These are phyloP conservation scores for Cubamyces lactineus DNA, from an alignment of 768 basidiomycete species.

Conservation along the genomic window DNA sequence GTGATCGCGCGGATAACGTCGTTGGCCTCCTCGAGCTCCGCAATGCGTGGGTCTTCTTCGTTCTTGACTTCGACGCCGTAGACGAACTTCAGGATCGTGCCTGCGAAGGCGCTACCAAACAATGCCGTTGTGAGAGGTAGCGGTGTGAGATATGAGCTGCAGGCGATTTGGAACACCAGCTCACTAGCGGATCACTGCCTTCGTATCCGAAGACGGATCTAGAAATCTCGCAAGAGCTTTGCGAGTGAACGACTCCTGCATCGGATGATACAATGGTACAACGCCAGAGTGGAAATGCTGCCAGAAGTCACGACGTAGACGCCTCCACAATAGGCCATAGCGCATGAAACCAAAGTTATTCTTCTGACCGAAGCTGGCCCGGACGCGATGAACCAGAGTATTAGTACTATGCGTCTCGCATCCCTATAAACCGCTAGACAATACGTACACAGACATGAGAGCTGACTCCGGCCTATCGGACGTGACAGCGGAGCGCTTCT, in stretches of 20 bases:
- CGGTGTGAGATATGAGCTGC: too few species aligned
- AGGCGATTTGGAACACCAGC: not conserved
- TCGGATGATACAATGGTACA: not conserved
- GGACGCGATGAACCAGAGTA: not conserved
- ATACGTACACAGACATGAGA: slow-evolving; percentile 1
- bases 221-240: slow-evolving; percentile 16
- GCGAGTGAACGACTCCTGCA: slow-evolving; percentile 4
- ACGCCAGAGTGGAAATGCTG: slow-evolving; percentile 8
- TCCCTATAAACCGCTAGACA: too few species aligned
- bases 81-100: not conserved
- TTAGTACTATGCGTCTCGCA: not conserved
- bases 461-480: slow-evolving; percentile 28
- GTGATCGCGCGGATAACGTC: slow-evolving; percentile 5
- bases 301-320: slow-evolving; percentile 14
- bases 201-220: not conserved
- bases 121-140: not conserved
- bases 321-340: slow-evolving; percentile 17
- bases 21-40: slow-evolving; percentile 17
- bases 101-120: not conserved
- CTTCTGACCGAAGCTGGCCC: slow-evolving; percentile 8
- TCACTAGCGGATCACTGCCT: slow-evolving; percentile 11
- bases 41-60: slow-evolving; percentile 19
- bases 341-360: slow-evolving; percentile 8
- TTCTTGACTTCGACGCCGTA: not conserved
- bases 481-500: slow-evolving; percentile 34